These are phyloP conservation scores for Lophiotrema nucula DNA, from an alignment of 495 filamentous ascomycete genomes.

Conservation along the genomic window DNA sequence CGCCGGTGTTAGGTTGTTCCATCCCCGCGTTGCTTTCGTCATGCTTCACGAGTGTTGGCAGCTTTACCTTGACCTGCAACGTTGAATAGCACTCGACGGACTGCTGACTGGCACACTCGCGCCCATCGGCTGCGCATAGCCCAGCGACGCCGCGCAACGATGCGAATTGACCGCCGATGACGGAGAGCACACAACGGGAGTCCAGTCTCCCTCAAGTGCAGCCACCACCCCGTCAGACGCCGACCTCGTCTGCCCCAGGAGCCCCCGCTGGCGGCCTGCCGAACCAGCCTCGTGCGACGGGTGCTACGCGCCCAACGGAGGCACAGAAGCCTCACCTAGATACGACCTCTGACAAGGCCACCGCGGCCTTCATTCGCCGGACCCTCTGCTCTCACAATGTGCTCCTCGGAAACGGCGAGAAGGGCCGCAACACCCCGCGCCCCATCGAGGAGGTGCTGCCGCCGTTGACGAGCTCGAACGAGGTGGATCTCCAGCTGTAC, in stretches of 20 bases:
- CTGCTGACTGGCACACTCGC: no score
- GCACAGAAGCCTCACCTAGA: constrained; percentile 37
- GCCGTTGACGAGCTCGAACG: constrained; percentile 87
- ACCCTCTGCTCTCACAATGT: constrained; percentile 60
- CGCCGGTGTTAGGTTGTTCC: constrained; percentile 13
- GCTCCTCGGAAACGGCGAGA: constrained; percentile 35
- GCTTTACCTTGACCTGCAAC: neutral
- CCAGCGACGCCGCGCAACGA: constrained; percentile 1
- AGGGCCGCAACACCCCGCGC: constrained; percentile 45
- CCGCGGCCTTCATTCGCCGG: constrained; percentile 60
- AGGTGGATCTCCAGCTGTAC: constrained; percentile 88
- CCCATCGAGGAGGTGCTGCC: constrained; percentile 79
- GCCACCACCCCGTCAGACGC: constrained; percentile 19
- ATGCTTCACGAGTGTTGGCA: constrained; percentile 19
- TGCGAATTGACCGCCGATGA: constrained; percentile 27
- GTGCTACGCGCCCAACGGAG: constrained; percentile 19
- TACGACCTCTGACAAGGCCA: constrained; percentile 55
- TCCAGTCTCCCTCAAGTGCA: constrained; percentile 18
- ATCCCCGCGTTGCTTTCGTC: constrained; percentile 21
- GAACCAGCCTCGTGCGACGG: constrained; percentile 14
- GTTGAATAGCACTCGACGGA: neutral
- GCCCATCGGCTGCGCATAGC: neutral
- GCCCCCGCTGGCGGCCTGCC: neutral
- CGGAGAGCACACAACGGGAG: constrained; percentile 19
- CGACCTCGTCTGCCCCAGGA: neutral